These are phyloP conservation scores for Zizania palustris DNA, from an alignment of 202 grass and related monocot species.

Conservation along the genomic window DNA sequence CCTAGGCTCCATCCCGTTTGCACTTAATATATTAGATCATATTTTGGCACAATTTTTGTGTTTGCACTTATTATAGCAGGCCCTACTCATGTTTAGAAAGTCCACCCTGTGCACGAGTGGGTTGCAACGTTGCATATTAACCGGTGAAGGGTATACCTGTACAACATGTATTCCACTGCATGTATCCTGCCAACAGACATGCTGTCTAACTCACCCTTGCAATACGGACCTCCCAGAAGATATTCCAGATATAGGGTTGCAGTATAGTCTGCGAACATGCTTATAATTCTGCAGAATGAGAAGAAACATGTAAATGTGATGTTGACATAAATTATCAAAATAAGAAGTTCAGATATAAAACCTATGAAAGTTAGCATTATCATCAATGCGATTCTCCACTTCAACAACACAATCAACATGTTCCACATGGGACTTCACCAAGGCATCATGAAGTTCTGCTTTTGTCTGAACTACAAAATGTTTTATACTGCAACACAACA, in stretches of 20 bases:
- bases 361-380: conserved; percentile 87
- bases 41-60: background rate
- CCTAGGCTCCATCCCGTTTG: too few relatives aligned
- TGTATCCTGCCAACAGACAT: conserved; percentile 53
- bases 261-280: conserved; percentile 50
- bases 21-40: background rate
- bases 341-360: conserved; percentile 48
- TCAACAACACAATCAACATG: conserved; percentile 75
- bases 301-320: conserved; percentile 29
- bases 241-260: conserved; percentile 60
- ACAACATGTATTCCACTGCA: conserved; percentile 73
- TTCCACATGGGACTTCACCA: conserved; percentile 57
- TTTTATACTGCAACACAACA: conserved; percentile 68
- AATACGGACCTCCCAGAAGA: conserved; percentile 51
- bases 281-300: conserved; percentile 64
- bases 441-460: conserved; percentile 73
- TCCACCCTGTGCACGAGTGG: conserved; percentile 10
- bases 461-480: conserved; percentile 84
- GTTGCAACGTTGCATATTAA: background rate
- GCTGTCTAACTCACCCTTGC: conserved; percentile 36
- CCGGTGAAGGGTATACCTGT: conserved; percentile 61
- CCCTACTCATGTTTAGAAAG: background rate
- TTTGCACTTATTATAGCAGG: background rate
- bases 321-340: conserved; percentile 31
- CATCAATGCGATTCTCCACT: conserved; percentile 70